Evolutionary conservation across 108 stramenopile genomes (phyloP).

Genomic region (Nitzschia palea): DNA sequence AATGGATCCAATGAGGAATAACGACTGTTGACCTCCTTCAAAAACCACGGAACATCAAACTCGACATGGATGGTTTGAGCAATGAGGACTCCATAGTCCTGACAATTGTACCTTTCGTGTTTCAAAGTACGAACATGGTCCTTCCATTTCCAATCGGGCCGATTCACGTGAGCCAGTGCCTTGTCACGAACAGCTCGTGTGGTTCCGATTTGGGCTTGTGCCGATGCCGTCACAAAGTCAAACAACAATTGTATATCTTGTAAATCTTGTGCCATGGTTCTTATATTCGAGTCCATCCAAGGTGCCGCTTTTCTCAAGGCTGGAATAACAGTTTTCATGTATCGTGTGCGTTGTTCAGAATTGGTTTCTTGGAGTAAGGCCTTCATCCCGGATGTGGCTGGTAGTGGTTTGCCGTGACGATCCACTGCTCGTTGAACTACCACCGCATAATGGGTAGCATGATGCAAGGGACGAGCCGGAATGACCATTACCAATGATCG

Average conservation of each 20-base stretch:
- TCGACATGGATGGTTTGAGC: conserved; percentile 59
- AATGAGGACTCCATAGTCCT: conserved; percentile 22
- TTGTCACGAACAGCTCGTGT: conserved; percentile 48
- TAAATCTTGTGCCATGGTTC: conserved; percentile 3
- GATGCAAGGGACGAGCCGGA: conserved; percentile 59
- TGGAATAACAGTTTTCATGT: conserved; percentile 35
- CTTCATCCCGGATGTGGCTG: conserved; percentile 47
- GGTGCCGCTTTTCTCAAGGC: conserved; percentile 44
- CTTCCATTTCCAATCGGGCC: conserved; percentile 29
- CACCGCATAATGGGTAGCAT: conserved; percentile 69
- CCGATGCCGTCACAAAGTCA: conserved; percentile 59
- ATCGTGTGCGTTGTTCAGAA: conserved; percentile 23
- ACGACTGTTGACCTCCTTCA: conserved; percentile 37
- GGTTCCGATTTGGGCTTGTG: conserved; percentile 41
- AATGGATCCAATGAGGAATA: conserved; percentile 33
- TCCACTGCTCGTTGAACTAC: conserved; percentile 52
- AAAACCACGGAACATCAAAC: conserved; percentile 67
- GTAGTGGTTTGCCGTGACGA: conserved; percentile 38
- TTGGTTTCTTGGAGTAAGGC: conserved; percentile 10
- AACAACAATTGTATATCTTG: conserved; percentile 50
- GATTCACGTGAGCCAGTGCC: conserved; percentile 30
- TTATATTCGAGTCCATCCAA: conserved; percentile 20
- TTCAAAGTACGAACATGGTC: conserved; percentile 26
- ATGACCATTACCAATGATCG: conserved; percentile 58
- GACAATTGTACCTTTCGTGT: conserved; percentile 1